Evolutionary conservation across 2,329 filamentous ascomycete species (phyloP).

Genomic region (Monosporascus ibericus): DNA sequence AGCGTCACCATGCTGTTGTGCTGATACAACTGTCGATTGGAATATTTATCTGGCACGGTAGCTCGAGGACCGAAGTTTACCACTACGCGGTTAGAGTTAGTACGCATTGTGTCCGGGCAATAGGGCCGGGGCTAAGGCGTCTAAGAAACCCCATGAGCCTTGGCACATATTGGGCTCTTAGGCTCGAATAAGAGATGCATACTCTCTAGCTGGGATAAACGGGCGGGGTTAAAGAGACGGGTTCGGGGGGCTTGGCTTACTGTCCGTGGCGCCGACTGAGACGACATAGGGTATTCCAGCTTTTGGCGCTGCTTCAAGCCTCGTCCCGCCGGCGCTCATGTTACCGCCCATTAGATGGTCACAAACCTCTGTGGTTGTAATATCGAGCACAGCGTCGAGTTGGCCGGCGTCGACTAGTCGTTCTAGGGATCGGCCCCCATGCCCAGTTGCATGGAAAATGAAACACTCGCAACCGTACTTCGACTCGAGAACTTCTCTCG

Average conservation of each 20-base stretch:
- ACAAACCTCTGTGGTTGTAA: constrained; percentile 66
- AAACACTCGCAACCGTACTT: constrained; percentile 48
- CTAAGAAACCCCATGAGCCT: too few relatives aligned
- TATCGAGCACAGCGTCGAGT: constrained; percentile 61
- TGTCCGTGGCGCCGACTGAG: constrained; percentile 50
- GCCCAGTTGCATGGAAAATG: constrained; percentile 65
- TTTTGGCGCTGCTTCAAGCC: constrained; percentile 51
- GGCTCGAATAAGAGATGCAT: too few relatives aligned
- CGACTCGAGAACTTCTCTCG: constrained; percentile 43
- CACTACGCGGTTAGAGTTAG: constrained; percentile 3
- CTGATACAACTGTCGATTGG: constrained; percentile 46
- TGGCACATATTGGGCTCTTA: too few relatives aligned
- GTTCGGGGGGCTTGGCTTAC: not conserved
- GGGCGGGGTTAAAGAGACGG: too few relatives aligned
- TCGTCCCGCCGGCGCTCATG: constrained; percentile 50
- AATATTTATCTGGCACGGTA: constrained; percentile 43
- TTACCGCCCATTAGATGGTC: constrained; percentile 59
- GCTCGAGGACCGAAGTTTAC: constrained; percentile 22
- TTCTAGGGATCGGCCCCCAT: constrained; percentile 65
- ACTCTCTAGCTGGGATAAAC: too few relatives aligned
- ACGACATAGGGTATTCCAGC: constrained; percentile 49
- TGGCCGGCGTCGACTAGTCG: constrained; percentile 48
- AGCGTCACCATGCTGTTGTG: constrained; percentile 42
- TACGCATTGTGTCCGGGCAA: too few relatives aligned
- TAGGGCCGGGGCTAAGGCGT: too few relatives aligned